Evolutionary conservation across 352 stramenopile genomes (phyloP).

Genomic region (Peronospora belbahrii): DNA sequence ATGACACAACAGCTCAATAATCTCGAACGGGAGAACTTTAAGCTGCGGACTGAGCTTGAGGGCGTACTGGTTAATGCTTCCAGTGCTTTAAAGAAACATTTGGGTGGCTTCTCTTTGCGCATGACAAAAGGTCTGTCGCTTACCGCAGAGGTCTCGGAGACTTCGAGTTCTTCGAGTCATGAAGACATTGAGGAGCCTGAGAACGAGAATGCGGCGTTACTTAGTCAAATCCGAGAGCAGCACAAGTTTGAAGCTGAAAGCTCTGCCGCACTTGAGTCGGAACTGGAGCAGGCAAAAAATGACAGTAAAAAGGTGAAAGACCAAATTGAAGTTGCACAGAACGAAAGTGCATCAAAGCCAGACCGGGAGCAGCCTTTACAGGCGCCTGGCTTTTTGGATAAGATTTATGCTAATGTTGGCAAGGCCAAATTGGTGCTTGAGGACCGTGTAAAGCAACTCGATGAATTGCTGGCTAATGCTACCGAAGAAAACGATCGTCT

Average conservation of each 20-base stretch:
- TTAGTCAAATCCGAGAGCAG: conserved; percentile 30
- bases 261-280: conserved; percentile 24
- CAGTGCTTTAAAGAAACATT: conserved; percentile 37
- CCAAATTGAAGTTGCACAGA: conserved; percentile 23
- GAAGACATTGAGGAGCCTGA: conserved; percentile 44
- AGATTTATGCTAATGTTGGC: conserved; percentile 72
- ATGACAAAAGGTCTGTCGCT: conserved; percentile 19
- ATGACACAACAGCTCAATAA: conserved; percentile 72
- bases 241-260: conserved; percentile 28
- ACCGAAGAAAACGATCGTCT: conserved; percentile 50
- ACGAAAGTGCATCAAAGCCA: conserved; percentile 6
- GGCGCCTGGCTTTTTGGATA: conserved; percentile 52
- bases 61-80: conserved; percentile 22
- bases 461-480: conserved; percentile 32
- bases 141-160: conserved; percentile 38
- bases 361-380: conserved; percentile 11
- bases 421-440: conserved; percentile 69
- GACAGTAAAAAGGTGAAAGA: conserved; percentile 30
- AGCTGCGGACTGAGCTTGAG: conserved; percentile 49
- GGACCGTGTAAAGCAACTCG: conserved; percentile 58
- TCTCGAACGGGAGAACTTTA: conserved; percentile 68
- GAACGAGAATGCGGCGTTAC: conserved; percentile 22
- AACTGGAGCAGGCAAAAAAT: conserved; percentile 31
- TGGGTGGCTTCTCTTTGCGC: conserved; percentile 14
- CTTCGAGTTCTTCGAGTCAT: conserved; percentile 37